Evolutionary conservation across 116 monocot species (phyloP).

Genomic region (Posidonia oceanica): DNA sequence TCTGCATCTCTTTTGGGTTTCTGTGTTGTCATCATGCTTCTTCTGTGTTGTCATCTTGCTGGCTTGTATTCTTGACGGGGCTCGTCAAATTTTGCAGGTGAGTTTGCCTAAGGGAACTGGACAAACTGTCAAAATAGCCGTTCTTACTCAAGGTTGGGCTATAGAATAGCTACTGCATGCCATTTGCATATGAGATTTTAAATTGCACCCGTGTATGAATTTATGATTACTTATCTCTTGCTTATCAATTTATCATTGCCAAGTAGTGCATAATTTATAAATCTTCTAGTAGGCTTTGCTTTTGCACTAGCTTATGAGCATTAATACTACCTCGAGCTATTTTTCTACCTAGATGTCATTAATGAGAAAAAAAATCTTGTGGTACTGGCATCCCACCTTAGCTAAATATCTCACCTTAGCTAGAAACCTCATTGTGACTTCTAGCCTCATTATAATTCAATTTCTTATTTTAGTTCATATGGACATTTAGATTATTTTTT

Average conservation of each 20-base stretch:
- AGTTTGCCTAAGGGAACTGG: conserved; percentile 98
- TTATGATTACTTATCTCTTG: no score
- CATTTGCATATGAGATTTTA: neutral
- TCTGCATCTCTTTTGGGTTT: conserved; percentile 4
- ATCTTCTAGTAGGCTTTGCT: no score
- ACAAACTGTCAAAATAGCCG: conserved; percentile 86
- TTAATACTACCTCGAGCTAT: no score
- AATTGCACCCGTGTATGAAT: neutral
- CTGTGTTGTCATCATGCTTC: neutral
- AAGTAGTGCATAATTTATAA: neutral
- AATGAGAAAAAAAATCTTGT: no score
- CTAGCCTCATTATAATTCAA: no score
- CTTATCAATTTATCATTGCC: neutral
- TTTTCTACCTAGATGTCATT: no score
- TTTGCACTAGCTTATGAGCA: no score
- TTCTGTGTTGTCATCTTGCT: neutral
- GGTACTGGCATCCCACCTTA: no score
- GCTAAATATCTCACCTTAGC: no score
- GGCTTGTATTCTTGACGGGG: neutral
- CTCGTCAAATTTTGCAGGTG: conserved; percentile 40
- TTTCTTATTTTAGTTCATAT: no score
- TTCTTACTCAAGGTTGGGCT: conserved; percentile 71
- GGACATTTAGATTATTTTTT: no score
- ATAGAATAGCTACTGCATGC: neutral
- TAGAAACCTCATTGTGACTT: no score